phyloP scores from a whole-genome alignment of 2,329 filamentous ascomycete genomes.

The Botrytis pseudocinerea region DNA sequence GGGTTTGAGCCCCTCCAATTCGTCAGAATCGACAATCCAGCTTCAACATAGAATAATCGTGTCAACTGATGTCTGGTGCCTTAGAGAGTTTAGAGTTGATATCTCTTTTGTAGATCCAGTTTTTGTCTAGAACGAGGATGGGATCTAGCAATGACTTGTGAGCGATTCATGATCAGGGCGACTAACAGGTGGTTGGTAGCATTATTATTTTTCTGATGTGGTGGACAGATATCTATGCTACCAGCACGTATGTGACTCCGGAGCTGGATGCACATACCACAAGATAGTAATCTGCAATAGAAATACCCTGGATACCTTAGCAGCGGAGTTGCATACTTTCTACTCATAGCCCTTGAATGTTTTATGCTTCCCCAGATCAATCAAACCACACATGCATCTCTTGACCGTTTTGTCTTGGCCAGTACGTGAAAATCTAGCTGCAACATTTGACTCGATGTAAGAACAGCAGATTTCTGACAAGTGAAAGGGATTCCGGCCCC shows the following conservation, averaged over 20 bases:
- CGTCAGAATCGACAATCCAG: neutral
- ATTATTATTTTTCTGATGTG: neutral
- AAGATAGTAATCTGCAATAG: neutral
- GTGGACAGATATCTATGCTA: neutral
- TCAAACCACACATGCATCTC: neutral
- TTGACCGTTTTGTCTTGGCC: neutral
- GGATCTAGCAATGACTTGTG: neutral
- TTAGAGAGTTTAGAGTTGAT: neutral
- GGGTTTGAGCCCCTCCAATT: neutral
- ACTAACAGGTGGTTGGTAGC: neutral
- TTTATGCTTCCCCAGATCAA: neutral
- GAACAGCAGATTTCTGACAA: neutral
- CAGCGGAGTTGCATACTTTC: neutral
- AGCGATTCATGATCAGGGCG: neutral
- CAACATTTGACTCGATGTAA: neutral
- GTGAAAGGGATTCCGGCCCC: neutral
- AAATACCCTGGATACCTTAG: accelerated
- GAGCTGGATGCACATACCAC: neutral
- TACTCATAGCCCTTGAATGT: neutral
- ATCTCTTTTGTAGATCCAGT: neutral
- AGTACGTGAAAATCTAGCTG: neutral
- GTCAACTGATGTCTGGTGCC: neutral
- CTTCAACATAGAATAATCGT: too few relatives aligned
- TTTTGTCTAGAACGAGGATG: neutral
- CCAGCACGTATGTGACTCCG: too few relatives aligned